Conservation (phyloP, 495 filamentous ascomycete species). For the Hypoxylon rickii region DNA sequence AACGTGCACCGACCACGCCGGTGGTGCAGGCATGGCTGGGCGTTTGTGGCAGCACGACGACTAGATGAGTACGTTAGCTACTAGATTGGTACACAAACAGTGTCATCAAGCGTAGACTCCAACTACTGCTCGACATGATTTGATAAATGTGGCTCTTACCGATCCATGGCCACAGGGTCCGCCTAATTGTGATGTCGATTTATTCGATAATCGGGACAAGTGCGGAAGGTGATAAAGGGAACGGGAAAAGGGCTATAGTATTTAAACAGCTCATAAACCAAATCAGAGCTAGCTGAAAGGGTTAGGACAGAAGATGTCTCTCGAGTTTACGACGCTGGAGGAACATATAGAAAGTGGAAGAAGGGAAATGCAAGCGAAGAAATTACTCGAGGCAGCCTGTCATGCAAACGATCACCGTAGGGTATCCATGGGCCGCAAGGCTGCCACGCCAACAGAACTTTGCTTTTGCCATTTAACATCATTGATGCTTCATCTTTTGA, state of each 20-base stretch:
- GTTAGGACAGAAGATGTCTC: not conserved
- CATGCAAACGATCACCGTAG: not conserved
- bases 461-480: not conserved
- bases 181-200: no score
- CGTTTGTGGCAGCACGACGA: not conserved
- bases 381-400: slow-evolving; percentile 1
- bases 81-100: not conserved
- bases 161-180: slow-evolving; percentile 11
- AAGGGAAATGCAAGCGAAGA: not conserved
- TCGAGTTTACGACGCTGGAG: not conserved
- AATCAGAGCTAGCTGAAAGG: not conserved
- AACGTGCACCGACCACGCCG: slow-evolving; percentile 22
- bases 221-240: not conserved
- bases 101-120: not conserved
- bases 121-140: not conserved
- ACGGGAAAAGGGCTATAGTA: not conserved
- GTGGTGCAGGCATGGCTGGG: slow-evolving; percentile 7
- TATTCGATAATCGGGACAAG: no score
- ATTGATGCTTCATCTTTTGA: not conserved
- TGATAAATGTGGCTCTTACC: slow-evolving; percentile 5
- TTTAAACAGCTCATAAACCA: not conserved
- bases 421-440: slow-evolving; percentile 11
- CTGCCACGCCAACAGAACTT: slow-evolving; percentile 4
- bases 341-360: not conserved
- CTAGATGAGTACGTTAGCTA: slow-evolving; percentile 19